Evolutionary conservation across 257 asterid genomes (phyloP), one percentile per base, ranked within the genome.

Genomic region (Ajuga chamaepitys): DNA sequence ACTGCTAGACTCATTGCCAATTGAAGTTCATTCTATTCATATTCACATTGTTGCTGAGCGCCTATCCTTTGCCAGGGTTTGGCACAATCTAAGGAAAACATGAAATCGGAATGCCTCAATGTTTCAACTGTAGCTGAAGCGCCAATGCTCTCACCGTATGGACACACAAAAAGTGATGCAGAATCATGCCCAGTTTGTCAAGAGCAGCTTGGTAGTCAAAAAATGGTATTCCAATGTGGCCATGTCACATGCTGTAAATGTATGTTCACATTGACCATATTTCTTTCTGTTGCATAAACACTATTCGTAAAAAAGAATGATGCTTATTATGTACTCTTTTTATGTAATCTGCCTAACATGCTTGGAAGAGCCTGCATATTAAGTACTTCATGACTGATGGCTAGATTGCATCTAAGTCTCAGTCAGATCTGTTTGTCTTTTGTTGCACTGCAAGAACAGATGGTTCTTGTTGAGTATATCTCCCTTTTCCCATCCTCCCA

Each of bases 141-240:
- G 18, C 64, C 70, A 28, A 66, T 18, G 22, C 61, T 60, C 54
- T 73, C 83, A 61, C 73, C 76, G 62, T 64, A 74, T 69, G 73
- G 70, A 56, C 37, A 62, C 67, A 59, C 73, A 25, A 82, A 64
- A 68, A 70, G 72, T 18, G 80, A 69, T 60, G 77, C 67, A 62
- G 91, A 78, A 67, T 67, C 85, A 37, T 93, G 99, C 79, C 99
- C 97, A 16, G 87, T 89, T 73, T 93, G 99, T 78, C 99, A 93
- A 66, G 97, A 93, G 76, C 83, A 83, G 79, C 95, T 93, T 56
- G 83, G 79, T 55, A 86, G 81, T 63, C 95, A 85, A 78, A 89
- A 82, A 82, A 89, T 93, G 97, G 99, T 93, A 63, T 93, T 89
- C 75, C 99, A 84, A 66, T 93, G 99, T 75, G 99, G 97, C 56